Conservation (phyloP, 768 basidiomycete genomes). For the Calocybe indica region DNA sequence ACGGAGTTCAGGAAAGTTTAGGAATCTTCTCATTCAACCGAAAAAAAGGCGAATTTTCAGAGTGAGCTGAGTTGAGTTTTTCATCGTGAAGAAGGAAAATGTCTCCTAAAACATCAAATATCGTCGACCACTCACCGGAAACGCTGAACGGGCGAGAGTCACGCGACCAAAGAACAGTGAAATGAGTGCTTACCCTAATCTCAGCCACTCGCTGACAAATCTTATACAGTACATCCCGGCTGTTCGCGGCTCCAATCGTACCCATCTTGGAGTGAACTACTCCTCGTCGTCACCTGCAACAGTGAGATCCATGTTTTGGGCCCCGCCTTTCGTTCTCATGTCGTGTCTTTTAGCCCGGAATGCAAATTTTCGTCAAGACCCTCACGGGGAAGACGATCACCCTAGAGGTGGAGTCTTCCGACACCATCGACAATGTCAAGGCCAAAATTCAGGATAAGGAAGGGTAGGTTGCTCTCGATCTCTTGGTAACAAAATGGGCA, state of each 20-base stretch:
- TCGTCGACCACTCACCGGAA: no score
- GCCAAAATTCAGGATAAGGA: conserved; percentile 59
- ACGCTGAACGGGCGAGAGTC: no score
- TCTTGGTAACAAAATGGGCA: background rate
- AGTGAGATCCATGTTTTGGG: background rate
- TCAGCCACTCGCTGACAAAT: conserved; percentile 29
- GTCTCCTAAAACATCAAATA: no score
- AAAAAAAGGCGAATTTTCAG: no score
- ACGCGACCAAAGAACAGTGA: no score
- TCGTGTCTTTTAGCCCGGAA: conserved; percentile 16
- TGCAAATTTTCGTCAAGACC: conserved; percentile 67
- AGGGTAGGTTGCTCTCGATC: conserved; percentile 29
- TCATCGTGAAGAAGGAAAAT: no score
- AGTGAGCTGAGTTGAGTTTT: no score
- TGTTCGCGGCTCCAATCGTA: conserved; percentile 12
- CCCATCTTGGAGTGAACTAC: conserved; percentile 20
- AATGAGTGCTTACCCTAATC: conserved; percentile 25
- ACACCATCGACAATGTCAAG: conserved; percentile 97
- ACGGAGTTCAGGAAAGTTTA: no score
- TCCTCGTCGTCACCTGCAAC: conserved; percentile 8
- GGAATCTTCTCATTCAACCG: no score
- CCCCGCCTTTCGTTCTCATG: conserved; percentile 11
- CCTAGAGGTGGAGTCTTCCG: conserved; percentile 95
- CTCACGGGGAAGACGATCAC: conserved; percentile 97
- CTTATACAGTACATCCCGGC: conserved; percentile 13